A percentile compares a stretch with the other conserved stretches of the same genome.
phyloP scores from a whole-genome alignment of 306 rosid species.

The Sicyos edulis region DNA sequence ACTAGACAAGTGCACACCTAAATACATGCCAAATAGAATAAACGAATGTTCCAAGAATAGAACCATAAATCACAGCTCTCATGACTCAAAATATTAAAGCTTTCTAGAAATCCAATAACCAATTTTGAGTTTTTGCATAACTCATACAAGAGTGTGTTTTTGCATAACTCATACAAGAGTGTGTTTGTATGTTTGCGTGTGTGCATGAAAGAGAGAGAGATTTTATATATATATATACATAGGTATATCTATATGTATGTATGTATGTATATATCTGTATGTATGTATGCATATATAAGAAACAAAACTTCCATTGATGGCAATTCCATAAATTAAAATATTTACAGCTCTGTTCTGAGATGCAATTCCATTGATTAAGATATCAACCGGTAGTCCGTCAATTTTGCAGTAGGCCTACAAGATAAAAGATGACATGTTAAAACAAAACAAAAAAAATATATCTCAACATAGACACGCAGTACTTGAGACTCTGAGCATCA shows the following conservation, averaged over 20 bases:
- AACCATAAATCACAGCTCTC: neutral
- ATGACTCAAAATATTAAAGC: neutral
- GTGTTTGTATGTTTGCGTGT: neutral
- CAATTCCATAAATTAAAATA: neutral
- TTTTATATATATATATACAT: too few relatives aligned
- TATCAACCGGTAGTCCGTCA: constrained; percentile 71
- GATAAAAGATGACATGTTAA: neutral
- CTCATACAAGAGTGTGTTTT: neutral
- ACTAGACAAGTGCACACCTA: neutral
- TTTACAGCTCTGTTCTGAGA: constrained; percentile 97
- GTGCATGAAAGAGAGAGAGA: neutral
- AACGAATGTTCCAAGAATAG: neutral
- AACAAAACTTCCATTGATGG: too few relatives aligned
- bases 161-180: too few relatives aligned
- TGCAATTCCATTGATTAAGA: constrained; percentile 54
- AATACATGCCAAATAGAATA: neutral
- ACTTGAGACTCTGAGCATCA: neutral
- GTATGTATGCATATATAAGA: too few relatives aligned
- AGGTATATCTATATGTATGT: too few relatives aligned
- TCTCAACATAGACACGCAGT: neutral
- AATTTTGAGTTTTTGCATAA: neutral
- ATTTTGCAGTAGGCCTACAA: constrained; percentile 78
- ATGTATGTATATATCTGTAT: too few relatives aligned
- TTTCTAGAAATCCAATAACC: neutral
- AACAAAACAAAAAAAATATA: constrained; percentile 8